Conservation (phyloP, 257 asterid species). For the Knoxia roxburghii region DNA sequence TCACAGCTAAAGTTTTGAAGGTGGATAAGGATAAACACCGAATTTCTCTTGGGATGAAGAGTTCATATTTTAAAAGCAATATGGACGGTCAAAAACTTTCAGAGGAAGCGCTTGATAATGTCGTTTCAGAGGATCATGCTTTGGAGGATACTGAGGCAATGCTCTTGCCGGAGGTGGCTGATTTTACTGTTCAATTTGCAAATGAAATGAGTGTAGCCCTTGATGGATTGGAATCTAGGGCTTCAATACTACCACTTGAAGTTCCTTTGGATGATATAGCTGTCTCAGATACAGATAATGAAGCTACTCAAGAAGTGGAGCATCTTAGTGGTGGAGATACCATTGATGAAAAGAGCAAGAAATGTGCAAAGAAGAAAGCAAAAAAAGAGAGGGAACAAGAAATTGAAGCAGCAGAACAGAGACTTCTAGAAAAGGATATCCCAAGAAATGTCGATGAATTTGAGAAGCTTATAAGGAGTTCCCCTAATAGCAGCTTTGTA, state of each 20-base stretch:
- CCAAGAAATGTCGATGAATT: constrained; percentile 84
- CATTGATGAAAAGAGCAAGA: constrained; percentile 48
- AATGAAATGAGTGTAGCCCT: constrained; percentile 34
- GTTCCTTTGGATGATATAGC: constrained; percentile 80
- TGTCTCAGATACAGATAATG: constrained; percentile 35
- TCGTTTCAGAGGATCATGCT: constrained; percentile 26
- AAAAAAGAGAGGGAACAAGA: constrained; percentile 79
- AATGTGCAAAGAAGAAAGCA: constrained; percentile 53
- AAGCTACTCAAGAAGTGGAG: constrained; percentile 30
- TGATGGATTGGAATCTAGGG: constrained; percentile 67
- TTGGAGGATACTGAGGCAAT: constrained; percentile 24
- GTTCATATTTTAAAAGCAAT: constrained; percentile 51
- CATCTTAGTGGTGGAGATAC: constrained; percentile 24
- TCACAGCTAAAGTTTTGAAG: constrained; percentile 78
- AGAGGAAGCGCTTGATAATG: constrained; percentile 19
- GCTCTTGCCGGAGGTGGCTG: constrained; percentile 19
- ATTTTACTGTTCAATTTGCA: constrained; percentile 25
- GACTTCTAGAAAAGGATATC: constrained; percentile 65
- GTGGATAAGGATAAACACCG: constrained; percentile 85
- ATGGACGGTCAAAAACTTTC: constrained; percentile 27
- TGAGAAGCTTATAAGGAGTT: constrained; percentile 73
- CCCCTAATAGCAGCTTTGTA: constrained; percentile 82
- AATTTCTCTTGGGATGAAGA: constrained; percentile 89
- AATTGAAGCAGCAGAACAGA: constrained; percentile 88
- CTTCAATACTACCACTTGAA: constrained; percentile 78